Percentiles rank a stretch among this genome's conserved stretches.
Evolutionary conservation across 1,139 yeast species (phyloP).

Genomic region (Blastobotrys ciferrii): DNA sequence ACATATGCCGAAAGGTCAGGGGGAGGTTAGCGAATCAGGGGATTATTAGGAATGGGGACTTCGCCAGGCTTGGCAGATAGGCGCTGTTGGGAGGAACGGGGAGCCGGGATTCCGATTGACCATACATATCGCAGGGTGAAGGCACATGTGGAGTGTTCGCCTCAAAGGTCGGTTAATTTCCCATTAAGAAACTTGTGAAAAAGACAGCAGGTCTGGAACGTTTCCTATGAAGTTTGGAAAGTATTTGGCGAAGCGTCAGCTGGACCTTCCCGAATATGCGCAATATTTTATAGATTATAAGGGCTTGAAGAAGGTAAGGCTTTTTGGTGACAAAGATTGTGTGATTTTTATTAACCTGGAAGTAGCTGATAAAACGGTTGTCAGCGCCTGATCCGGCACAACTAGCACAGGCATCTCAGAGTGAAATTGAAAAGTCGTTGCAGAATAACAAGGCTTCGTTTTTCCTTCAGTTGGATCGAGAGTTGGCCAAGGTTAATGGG

Average conservation of each 20-base stretch:
- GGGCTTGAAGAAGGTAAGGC: conserved; percentile 64
- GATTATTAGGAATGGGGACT: too few relatives aligned
- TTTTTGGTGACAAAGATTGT: not conserved
- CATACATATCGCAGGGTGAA: not conserved
- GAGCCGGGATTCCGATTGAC: not conserved
- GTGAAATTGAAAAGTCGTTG: conserved; percentile 53
- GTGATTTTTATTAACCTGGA: not conserved
- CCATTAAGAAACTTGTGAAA: not conserved
- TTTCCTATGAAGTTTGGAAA: conserved; percentile 82
- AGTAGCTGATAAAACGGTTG: conserved; percentile 41
- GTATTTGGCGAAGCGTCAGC: conserved; percentile 87
- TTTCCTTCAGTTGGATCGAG: conserved; percentile 89
- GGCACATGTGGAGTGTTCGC: not conserved
- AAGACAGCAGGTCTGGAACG: not conserved
- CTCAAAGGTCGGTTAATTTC: not conserved
- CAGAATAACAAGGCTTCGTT: conserved; percentile 92
- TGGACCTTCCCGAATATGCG: conserved; percentile 92
- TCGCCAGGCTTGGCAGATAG: too few relatives aligned
- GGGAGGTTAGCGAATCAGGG: too few relatives aligned
- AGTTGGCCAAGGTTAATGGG: conserved; percentile 86
- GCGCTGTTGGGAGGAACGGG: not conserved
- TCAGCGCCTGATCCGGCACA: conserved; percentile 33
- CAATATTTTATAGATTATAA: conserved; percentile 93
- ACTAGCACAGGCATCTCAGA: conserved; percentile 28
- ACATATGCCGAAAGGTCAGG: too few relatives aligned